A percentile compares a stretch with the other conserved stretches of the same genome.
Conservation (phyloP, 1,284 basidiomycete genomes). For the Blastosporella zonata region DNA sequence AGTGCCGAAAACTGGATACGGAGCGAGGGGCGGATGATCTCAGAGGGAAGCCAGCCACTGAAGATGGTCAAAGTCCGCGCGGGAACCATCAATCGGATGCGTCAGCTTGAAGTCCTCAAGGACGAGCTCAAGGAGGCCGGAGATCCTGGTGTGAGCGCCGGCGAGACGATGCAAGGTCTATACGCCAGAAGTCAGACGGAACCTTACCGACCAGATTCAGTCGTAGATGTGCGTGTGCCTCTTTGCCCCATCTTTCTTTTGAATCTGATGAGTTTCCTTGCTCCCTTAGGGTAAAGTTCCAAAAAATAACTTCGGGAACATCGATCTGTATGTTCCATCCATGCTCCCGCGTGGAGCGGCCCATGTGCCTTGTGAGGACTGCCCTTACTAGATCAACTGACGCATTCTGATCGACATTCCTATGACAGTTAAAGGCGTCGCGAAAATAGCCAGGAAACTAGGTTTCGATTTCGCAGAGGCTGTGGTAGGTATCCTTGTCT, state of each 20-base stretch:
- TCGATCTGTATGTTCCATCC: conserved; percentile 92
- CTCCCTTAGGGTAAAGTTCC: conserved; percentile 79
- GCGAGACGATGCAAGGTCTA: conserved; percentile 80
- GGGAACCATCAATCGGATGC: conserved; percentile 77
- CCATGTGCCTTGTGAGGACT: conserved; percentile 79
- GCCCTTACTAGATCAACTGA: neutral
- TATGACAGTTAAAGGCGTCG: conserved; percentile 77
- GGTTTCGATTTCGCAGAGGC: conserved; percentile 93
- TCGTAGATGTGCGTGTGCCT: conserved; percentile 68
- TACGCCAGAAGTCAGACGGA: conserved; percentile 90
- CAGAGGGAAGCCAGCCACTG: conserved; percentile 77
- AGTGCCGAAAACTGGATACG: conserved; percentile 96
- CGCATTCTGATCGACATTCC: conserved; percentile 11
- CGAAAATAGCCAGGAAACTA: conserved; percentile 86
- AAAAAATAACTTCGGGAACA: conserved; percentile 95
- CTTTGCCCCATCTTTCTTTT: conserved; percentile 7
- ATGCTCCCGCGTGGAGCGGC: conserved; percentile 91
- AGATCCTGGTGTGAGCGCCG: conserved; percentile 36
- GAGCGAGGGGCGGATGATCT: conserved; percentile 70
- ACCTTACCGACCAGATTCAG: conserved; percentile 73
- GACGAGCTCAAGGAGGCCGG: conserved; percentile 42
- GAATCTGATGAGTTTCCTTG: conserved; percentile 5
- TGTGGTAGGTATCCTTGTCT: conserved; percentile 55
- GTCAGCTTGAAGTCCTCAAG: conserved; percentile 77
- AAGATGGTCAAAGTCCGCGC: conserved; percentile 90